Evolutionary conservation across 2,329 filamentous ascomycete genomes (phyloP).

Genomic region (Ophiognomonia clavigignenti-juglandacearum): DNA sequence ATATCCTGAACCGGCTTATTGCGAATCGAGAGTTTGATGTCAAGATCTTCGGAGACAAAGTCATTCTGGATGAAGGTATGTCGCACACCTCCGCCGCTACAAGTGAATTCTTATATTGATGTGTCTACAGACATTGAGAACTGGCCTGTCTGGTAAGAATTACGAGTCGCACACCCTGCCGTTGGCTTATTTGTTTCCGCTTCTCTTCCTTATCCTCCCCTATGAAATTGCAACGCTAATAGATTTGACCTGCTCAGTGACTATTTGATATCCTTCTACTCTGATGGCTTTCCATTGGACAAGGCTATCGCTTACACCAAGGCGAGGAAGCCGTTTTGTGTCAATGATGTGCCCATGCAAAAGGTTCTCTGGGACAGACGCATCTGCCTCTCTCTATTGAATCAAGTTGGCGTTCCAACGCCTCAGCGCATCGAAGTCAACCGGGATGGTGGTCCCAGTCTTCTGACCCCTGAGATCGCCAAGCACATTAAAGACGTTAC

Average conservation of each 20-base stretch:
- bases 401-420: constrained; percentile 84
- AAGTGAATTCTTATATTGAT: no score
- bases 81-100: no score
- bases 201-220: neutral
- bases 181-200: no score
- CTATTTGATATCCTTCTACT: constrained; percentile 97
- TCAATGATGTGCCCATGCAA: constrained; percentile 97
- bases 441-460: constrained; percentile 79
- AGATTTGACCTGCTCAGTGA: constrained; percentile 46
- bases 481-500: constrained; percentile 77
- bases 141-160: constrained; percentile 84
- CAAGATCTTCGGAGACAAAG: constrained; percentile 96
- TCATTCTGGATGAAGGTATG: constrained; percentile 85
- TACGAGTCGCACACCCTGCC: no score
- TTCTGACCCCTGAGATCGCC: constrained; percentile 74
- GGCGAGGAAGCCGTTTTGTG: constrained; percentile 89
- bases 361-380: constrained; percentile 94
- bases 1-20: constrained; percentile 89
- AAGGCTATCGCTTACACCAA: constrained; percentile 96
- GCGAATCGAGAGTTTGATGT: constrained; percentile 92
- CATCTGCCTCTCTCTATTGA: constrained; percentile 80
- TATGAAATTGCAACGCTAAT: constrained; percentile 20
- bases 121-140: constrained; percentile 94
- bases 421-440: constrained; percentile 86
- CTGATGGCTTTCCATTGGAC: constrained; percentile 91